Evolutionary conservation across 2,329 filamentous ascomycete genomes (phyloP), one percentile per base, ranked within the genome.

Genomic region (Fusarium sulawesiense): DNA sequence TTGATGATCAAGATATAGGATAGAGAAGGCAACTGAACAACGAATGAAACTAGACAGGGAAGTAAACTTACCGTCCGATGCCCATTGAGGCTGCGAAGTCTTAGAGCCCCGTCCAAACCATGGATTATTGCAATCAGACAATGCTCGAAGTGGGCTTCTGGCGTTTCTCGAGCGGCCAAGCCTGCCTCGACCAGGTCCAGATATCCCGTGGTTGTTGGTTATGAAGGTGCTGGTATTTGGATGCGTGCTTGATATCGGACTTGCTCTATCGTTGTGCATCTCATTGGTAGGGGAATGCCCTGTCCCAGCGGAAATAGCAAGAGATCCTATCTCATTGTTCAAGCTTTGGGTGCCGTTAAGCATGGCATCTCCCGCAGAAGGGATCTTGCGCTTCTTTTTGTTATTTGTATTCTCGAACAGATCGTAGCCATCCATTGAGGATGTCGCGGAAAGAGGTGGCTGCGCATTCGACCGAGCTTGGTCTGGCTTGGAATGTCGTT

Each of bases 311-410:
- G 77, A 75, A 48, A 76, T 69, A 29, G 73, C 64, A 21, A 78
- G 62, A 29, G 77, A 72, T 53, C 67, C 89, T 84, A 76, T 89
- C 34, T 81, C 79, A 51, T 68, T 72, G 41, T 75, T 76, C 18
- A 79, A 61, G 16, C 67, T 72, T 64, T 86, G 84, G 9, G 78
- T 75, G 4, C 80, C 80, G 53, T 81, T 83, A 21, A 85, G 72
- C 6, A 80, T 87, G 16, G 89, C 85, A 74, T 93, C 92, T 20
- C 93, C 92, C 12, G 93, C 93, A 0, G 94, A 94, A 1, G 96
- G 96, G 40, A 99, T 98, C 82, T 99, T 99, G 73, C 96, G 89
- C 81, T 99, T 98, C 84, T 98, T 99, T 82, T 99, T 99, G 79
- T 99, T 99, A 80, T 97, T 98, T 37, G 93, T 97, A 76, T 98